phyloP scores from a whole-genome alignment of 2,329 filamentous ascomycete species.

The Tolypocladium tropicale region DNA sequence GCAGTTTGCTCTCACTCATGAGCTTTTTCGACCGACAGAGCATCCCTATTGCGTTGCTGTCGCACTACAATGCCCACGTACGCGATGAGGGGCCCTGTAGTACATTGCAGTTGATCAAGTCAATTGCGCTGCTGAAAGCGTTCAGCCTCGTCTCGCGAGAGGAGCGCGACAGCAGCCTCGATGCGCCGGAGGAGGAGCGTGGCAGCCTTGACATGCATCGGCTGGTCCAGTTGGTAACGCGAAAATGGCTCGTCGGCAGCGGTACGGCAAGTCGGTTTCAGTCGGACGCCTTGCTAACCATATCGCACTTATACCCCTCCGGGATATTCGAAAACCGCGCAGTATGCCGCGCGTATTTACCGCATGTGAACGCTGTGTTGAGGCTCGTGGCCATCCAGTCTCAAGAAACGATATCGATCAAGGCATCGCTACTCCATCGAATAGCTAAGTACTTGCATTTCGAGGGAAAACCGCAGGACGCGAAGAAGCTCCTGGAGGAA shows the following conservation, averaged over 20 bases:
- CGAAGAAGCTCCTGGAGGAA: not conserved
- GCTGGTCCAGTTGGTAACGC: constrained; percentile 21
- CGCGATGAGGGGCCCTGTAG: not conserved
- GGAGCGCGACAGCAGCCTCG: no score
- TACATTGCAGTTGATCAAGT: constrained; percentile 3
- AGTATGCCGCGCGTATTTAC: not conserved
- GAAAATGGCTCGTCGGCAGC: constrained; percentile 14
- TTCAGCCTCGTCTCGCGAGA: constrained; percentile 15
- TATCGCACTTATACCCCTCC: not conserved
- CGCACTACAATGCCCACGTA: not conserved
- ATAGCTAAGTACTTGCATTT: not conserved
- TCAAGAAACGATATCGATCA: not conserved
- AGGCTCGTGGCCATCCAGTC: not conserved
- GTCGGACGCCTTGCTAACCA: not conserved
- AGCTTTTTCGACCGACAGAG: constrained; percentile 17
- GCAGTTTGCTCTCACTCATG: constrained; percentile 19
- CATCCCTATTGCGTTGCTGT: constrained; percentile 15
- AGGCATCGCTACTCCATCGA: not conserved
- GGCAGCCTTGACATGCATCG: constrained; percentile 17
- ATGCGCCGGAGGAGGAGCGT: no score
- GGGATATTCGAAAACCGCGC: not conserved
- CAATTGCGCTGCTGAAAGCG: constrained; percentile 14
- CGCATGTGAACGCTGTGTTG: constrained; percentile 1
- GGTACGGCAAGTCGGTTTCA: not conserved
- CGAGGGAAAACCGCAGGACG: constrained; percentile 1